phyloP scores from a whole-genome alignment of 768 basidiomycete genomes.

The Amanita fuliginea region DNA sequence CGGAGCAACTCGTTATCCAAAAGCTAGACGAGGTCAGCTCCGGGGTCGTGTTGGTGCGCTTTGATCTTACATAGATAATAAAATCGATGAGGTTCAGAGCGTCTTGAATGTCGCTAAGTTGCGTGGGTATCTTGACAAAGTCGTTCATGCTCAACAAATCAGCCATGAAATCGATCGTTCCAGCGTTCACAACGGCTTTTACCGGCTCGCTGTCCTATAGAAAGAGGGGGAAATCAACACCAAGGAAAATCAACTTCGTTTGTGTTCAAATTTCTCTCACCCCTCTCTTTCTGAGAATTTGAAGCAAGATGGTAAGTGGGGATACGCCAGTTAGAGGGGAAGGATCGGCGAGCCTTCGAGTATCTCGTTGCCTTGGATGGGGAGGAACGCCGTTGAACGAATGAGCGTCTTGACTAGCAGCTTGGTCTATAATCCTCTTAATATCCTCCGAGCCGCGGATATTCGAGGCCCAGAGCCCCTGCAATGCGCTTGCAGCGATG shows the following conservation, averaged over 20 bases:
- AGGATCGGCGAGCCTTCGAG: neutral
- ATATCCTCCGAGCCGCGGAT: neutral
- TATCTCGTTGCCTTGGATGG: neutral
- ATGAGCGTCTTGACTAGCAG: neutral
- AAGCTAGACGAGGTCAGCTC: neutral
- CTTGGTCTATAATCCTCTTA: neutral
- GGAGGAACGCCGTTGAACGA: neutral
- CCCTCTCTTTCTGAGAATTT: neutral
- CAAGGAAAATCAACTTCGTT: too few relatives aligned
- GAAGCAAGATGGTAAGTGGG: neutral
- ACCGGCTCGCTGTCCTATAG: neutral
- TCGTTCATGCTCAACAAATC: neutral
- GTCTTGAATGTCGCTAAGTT: neutral
- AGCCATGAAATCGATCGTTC: constrained; percentile 1
- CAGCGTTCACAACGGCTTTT: neutral
- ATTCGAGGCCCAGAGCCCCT: neutral
- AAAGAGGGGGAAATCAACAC: neutral
- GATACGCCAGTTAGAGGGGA: neutral
- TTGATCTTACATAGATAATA: neutral
- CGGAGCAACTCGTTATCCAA: neutral
- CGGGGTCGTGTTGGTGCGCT: too few relatives aligned
- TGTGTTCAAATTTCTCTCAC: neutral
- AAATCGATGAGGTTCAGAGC: neutral
- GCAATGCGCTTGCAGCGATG: neutral
- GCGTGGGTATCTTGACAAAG: neutral